Evolutionary conservation across 1,284 basidiomycete genomes (phyloP), one percentile per base, ranked within the genome.

Genomic region (Irpex sp.): DNA sequence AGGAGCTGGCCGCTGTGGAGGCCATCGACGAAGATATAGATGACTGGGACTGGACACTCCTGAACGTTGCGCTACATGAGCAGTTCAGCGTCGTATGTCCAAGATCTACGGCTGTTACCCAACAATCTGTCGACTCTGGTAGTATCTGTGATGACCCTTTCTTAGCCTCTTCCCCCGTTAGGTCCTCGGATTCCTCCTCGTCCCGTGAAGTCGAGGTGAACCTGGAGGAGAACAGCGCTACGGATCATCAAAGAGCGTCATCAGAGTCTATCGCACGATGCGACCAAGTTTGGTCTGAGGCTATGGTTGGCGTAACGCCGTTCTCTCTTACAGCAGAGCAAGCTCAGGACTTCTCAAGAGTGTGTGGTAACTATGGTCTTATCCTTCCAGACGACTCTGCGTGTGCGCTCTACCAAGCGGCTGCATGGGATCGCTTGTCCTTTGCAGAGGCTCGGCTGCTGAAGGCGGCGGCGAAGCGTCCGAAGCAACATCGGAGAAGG

Each of bases 41-140:
- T 36, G 51, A 50, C 37, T 57, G 53, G 35, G 63, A 61, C 33
- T 64, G 63, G 63, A 64, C 63, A 11, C n/a, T 61, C 4, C 54
- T 64, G 53, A 64, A 58, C 17, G 46, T 64, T 11, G 54, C 31
- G 15, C 39, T 64, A 5, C 60, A 64, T 47, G 63, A 64, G 49
- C 54, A 61, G 17, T 46, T 35, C n/a, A 58, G 33, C 13, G 53
- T 61, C 36, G 39, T 64, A 26, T 49, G 56, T 5, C 7, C 21
- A 15, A 39, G 53, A 31, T 19, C 26, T 31, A 4, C 43, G 33
- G 13, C 8, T 15, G 36, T 46, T 3, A 37, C 36, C 6, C 15
- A n/a, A 6, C 56, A 58, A 43, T 7, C 56, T 31, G 8, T 19
- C 11, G 36, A 17, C 11, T 13, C 26, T 26, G 26, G 15, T 46